Evolutionary conservation across 768 basidiomycete species (phyloP).

Genomic region (Suillus plorans): DNA sequence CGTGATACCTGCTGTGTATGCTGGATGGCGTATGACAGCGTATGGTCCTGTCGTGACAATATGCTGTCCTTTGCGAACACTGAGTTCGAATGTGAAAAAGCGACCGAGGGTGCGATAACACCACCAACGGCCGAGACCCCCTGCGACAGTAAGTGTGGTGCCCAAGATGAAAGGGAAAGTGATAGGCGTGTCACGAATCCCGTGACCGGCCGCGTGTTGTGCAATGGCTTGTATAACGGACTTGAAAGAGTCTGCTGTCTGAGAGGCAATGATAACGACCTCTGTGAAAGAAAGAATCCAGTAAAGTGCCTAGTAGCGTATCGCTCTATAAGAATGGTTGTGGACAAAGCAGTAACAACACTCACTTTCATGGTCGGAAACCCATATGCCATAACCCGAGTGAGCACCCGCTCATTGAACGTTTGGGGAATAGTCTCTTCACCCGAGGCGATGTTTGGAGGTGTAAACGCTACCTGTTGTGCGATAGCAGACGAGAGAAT

Average conservation of each 20-base stretch:
- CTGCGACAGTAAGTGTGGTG: slow-evolving; percentile 20
- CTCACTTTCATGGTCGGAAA: background rate
- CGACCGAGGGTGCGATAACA: slow-evolving; percentile 36
- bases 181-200: background rate
- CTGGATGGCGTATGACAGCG: slow-evolving; percentile 44
- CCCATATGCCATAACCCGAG: background rate
- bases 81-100: slow-evolving; percentile 44
- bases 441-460: slow-evolving; percentile 42
- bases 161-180: slow-evolving; percentile 20
- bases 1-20: slow-evolving; percentile 34
- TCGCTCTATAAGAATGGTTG: background rate
- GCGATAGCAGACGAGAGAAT: slow-evolving; percentile 40
- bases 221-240: background rate
- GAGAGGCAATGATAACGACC: background rate
- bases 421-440: slow-evolving; percentile 26
- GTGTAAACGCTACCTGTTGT: slow-evolving; percentile 41
- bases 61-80: slow-evolving; percentile 38
- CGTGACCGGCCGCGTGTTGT: background rate
- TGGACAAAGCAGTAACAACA: background rate
- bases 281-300: background rate
- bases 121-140: slow-evolving; percentile 21
- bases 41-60: slow-evolving; percentile 44
- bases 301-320: background rate
- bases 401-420: background rate
- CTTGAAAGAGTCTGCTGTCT: background rate